These are phyloP conservation scores for Nicotiana paniculata DNA, from an alignment of 257 asterid genomes.

Conservation along the genomic window DNA sequence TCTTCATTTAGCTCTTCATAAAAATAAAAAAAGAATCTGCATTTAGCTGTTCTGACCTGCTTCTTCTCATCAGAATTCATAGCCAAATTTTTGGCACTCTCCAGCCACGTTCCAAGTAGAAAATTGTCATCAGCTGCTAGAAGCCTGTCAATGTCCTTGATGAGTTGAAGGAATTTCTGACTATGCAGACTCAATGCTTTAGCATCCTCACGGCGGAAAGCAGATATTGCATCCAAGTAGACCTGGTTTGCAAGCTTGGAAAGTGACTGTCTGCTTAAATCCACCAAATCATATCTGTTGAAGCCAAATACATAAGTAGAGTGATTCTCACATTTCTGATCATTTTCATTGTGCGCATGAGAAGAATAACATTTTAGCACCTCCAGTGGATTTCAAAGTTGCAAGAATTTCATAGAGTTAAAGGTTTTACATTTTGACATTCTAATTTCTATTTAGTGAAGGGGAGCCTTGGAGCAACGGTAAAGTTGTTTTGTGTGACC, in stretches of 20 bases:
- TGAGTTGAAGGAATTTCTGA: slow-evolving; percentile 67
- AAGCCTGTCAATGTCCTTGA: slow-evolving; percentile 79
- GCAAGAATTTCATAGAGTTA: background rate
- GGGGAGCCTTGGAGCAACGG: too few species aligned
- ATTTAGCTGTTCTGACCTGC: slow-evolving; percentile 45
- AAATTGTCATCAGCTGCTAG: slow-evolving; percentile 82
- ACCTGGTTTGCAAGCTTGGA: slow-evolving; percentile 94
- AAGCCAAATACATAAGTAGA: slow-evolving; percentile 5
- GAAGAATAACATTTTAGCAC: background rate
- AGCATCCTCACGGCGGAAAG: slow-evolving; percentile 52
- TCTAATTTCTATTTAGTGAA: background rate
- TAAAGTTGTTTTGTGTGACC: too few species aligned
- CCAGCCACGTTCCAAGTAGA: slow-evolving; percentile 89
- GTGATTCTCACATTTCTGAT: background rate
- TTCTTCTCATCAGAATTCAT: slow-evolving; percentile 48
- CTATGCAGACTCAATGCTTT: slow-evolving; percentile 45
- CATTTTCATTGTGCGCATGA: background rate
- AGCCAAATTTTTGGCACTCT: slow-evolving; percentile 70
- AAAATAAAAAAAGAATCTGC: background rate
- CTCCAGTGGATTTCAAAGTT: background rate
- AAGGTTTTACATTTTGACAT: background rate
- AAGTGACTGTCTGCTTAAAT: slow-evolving; percentile 78
- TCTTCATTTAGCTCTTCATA: slow-evolving; percentile 3
- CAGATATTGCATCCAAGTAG: slow-evolving; percentile 60
- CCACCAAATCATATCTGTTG: slow-evolving; percentile 92